Evolutionary conservation across 257 asterid species (phyloP).

Genomic region (Solanum arcanum): DNA sequence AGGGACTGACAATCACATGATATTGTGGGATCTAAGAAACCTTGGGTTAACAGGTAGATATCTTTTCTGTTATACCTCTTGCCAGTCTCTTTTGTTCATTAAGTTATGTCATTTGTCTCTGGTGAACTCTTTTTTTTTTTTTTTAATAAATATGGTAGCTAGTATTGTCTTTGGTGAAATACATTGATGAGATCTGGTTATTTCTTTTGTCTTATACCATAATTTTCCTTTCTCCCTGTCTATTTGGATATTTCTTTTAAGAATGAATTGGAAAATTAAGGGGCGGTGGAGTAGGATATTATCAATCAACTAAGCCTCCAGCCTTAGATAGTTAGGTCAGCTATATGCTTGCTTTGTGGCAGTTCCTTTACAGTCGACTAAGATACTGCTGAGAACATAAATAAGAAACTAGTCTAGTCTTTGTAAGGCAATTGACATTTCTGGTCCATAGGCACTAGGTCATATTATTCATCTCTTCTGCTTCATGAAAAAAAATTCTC

Average conservation of each 20-base stretch:
- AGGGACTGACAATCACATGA: constrained; percentile 75
- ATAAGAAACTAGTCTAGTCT: not conserved
- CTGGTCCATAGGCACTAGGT: not conserved
- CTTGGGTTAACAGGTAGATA: constrained; percentile 62
- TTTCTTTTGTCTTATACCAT: not conserved
- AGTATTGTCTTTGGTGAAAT: not conserved
- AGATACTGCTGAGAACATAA: not conserved
- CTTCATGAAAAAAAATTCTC: not conserved
- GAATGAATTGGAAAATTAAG: not conserved
- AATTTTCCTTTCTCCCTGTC: not conserved
- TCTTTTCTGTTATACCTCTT: not conserved
- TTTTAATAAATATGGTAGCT: not conserved
- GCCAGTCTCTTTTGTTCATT: not conserved
- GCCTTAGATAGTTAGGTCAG: not conserved
- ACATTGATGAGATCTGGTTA: not conserved
- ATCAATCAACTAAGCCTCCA: not conserved
- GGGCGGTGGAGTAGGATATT: not conserved
- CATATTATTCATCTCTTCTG: not conserved
- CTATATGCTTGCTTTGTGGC: not conserved
- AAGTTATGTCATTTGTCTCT: not conserved
- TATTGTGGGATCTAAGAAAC: constrained; percentile 83
- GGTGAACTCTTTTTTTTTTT: not conserved
- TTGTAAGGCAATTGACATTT: not conserved
- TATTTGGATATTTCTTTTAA: not conserved
- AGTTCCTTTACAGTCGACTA: not conserved